Base-by-base conservation (phyloP, 2,329 filamentous ascomycete species). In the Tetracladium maxilliforme region DNA sequence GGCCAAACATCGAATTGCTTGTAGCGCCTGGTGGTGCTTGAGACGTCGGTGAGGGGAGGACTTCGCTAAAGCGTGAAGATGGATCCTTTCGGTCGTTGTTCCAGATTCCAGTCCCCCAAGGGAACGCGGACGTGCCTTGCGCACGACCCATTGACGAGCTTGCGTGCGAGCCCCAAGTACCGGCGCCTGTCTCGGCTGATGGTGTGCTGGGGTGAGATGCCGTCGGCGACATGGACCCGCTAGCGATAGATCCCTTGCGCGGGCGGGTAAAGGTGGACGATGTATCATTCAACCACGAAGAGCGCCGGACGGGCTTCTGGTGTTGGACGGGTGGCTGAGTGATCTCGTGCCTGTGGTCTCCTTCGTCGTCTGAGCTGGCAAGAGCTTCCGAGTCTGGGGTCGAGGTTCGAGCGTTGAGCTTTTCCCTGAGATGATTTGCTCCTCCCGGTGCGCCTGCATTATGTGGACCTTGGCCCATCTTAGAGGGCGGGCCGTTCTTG, bases 311-410 rank as follows among this genome's bases (percentile, higher is more conserved):
- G 23, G 77, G 69, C 39, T 74, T 80, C 24, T 54, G 63, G 24
- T 55, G 64, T 38, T 57, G 66, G 28, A 48, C 43, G 31, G 46
- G 45, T 40, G 51, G 53, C 39, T 61, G 60, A 34, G 52, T 52
- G 40, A 44, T 49, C 29, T 64, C 67, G 37, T 68, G 58, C 22
- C 61, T 61, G 36, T 67, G 62, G 32, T 93, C 79, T 29, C 60
- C 65, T 49, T 98, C 90, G 48, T 95, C 90, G 48, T 95, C 90
- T 9, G 86, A 94, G 37, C 87, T 95, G 26, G 79, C 84, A 31
- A 95, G 58, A 25, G 82, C 87, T 47, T 95, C 87, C 4, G 86
- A 94, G 45, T 95, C 90, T 13, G 87, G 87, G 2, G 87, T 94
- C 6, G 83, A 84, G 27, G 80, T 78, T 39, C 86, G 71, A 28